Base-by-base conservation (phyloP, 78 protist genomes). In the Cavenderia fasciculata region DNA sequence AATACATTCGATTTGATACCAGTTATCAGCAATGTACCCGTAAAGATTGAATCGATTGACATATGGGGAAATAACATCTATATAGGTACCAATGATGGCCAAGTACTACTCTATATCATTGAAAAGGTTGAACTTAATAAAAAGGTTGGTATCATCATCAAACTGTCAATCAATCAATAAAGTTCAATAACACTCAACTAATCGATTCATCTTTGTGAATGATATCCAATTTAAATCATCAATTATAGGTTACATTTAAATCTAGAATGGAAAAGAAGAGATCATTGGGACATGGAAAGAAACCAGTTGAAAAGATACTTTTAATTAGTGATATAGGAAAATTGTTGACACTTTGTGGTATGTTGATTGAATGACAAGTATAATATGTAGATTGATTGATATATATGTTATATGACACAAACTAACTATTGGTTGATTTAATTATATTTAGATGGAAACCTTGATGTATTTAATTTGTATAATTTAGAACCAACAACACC, bases 61-160 rank as follows among this genome's bases (percentile, higher is more conserved):
- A 82, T 82, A 11, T 82, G 89, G 89, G 77, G 63, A 33, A 68
- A 65, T 34, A 82, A 82, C 56, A 82, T 82, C n/a, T 82, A 82
- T 56, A 36, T 82, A 12, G 89, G 89, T 54, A 82, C 89, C 51
- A 82, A 68, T 43, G 89, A 82, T 68, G 89, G 89, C 27, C 89
- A 82, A 52, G 43, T 82, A 31, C 41, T 82, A 56, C 43, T 82
- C n/a, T 82, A 82, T 44, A 43, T 82, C 11, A 68, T 82, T 31
- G 89, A 82, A 56, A 82, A 68, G 29, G 89, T 82, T 0, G 89
- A 82, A 68, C 21, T n/a, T 14, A 72, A 72, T 52, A 72, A 54
- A 72, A 72, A n/a, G n/a, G n/a, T n/a, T n/a, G n/a, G n/a, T n/a
- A n/a, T n/a, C n/a, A n/a, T n/a, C n/a, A n/a, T n/a, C n/a, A n/a